Evolutionary conservation across 2,329 filamentous ascomycete species (phyloP).

Genomic region (Stromatinia cepivora): DNA sequence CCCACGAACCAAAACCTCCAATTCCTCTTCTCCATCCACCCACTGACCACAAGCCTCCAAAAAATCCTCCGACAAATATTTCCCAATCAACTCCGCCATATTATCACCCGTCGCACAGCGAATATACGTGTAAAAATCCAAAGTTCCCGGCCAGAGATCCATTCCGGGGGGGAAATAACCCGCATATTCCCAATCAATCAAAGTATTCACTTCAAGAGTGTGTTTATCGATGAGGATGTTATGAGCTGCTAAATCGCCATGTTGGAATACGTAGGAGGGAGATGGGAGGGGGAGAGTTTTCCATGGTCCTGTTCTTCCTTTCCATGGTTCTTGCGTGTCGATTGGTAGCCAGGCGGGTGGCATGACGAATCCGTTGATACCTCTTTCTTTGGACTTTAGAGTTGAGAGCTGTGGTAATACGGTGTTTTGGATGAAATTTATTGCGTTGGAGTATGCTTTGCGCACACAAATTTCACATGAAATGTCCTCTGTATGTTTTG

Average conservation of each 20-base stretch:
- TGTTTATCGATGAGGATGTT: not conserved
- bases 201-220: not conserved
- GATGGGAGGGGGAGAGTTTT: not conserved
- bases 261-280: not conserved
- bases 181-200: conserved; percentile 4
- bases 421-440: not conserved
- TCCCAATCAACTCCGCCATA: not conserved
- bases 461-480: not conserved
- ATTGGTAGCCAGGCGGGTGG: not conserved
- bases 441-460: not conserved
- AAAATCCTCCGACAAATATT: not conserved
- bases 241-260: not conserved
- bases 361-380: not conserved
- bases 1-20: not conserved
- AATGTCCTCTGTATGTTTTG: not conserved
- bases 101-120: not conserved
- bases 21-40: not conserved
- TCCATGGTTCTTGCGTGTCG: not conserved
- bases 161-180: not conserved
- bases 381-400: not conserved
- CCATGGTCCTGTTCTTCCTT: not conserved
- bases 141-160: not conserved
- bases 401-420: not conserved
- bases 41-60: not conserved
- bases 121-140: not conserved